Percentiles rank a stretch among this genome's conserved stretches.
Evolutionary conservation across 768 basidiomycete species (phyloP).

Genomic region (Holtermannia corniformis): DNA sequence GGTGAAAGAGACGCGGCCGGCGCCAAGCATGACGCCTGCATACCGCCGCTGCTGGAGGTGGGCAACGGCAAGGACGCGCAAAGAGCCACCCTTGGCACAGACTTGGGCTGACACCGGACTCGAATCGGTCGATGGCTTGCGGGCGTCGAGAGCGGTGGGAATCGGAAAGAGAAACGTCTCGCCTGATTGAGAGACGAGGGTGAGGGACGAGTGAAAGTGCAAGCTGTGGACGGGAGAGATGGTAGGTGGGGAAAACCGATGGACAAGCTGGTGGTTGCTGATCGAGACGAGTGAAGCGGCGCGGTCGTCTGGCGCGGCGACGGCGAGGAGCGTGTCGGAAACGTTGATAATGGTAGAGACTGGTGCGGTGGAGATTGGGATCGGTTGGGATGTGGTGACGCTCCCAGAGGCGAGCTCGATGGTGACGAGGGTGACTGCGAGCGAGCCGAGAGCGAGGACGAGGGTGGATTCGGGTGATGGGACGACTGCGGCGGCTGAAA

Average conservation of each 20-base stretch:
- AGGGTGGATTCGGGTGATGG: slow-evolving; percentile 18
- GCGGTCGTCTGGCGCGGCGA: slow-evolving; percentile 25
- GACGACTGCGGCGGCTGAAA: slow-evolving; percentile 19
- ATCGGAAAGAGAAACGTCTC: slow-evolving; percentile 36
- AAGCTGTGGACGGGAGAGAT: slow-evolving; percentile 33
- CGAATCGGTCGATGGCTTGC: slow-evolving; percentile 28
- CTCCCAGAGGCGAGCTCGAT: slow-evolving; percentile 18
- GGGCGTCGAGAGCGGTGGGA: slow-evolving; percentile 20
- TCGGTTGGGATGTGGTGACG: slow-evolving; percentile 17
- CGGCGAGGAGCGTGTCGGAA: slow-evolving; percentile 19
- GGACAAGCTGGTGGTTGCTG: slow-evolving; percentile 15
- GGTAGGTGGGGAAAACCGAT: slow-evolving; percentile 31
- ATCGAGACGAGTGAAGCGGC: slow-evolving; percentile 21
- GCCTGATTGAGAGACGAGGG: slow-evolving; percentile 32
- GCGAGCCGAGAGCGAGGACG: slow-evolving; percentile 22
- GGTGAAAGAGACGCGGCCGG: slow-evolving; percentile 1
- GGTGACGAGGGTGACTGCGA: slow-evolving; percentile 19
- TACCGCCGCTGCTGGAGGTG: slow-evolving; percentile 2
- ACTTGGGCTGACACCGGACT: slow-evolving; percentile 22
- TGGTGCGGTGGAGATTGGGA: slow-evolving; percentile 27
- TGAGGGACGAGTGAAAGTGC: slow-evolving; percentile 20
- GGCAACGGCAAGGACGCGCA: slow-evolving; percentile 4
- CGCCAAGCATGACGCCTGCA: not conserved
- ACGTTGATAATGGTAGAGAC: slow-evolving; percentile 22
- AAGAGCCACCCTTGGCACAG: not conserved